Base-by-base conservation (phyloP, 2,329 filamentous ascomycete genomes). In the Penicillium sp. region DNA sequence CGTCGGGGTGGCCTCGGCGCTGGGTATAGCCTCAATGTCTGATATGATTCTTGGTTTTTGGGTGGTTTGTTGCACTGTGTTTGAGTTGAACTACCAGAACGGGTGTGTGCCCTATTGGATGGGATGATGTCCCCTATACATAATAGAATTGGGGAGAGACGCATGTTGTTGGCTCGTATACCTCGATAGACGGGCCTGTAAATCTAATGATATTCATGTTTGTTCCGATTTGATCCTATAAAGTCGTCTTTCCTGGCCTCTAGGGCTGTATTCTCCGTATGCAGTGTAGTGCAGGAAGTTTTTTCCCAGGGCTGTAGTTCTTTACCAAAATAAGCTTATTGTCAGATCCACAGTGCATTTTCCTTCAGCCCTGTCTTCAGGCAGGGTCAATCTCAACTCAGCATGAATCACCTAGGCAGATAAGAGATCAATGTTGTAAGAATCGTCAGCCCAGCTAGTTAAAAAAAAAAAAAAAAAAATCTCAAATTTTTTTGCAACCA, bases 1-100 rank as follows among this genome's bases (percentile, higher is more conserved):
- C 70, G 72, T 52, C 67, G 69, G 42, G 61, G 70, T 31, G 66
- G 68, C 4, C 66, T 75, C 10, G 72, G 74, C 44, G 65, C 62
- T 52, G 74, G 75, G 39, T 78, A 78, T 62, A 78, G 75, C 65
- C 66, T 68, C 56, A 77, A 76, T 70, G 75, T 77, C 49, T 78
- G 61, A 71, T 60, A 49, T 55, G 13, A 33, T 27, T 44, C 44
- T 52, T 27, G 44, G 8, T 27, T 37, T 39, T 29, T 52, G 27
- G 27, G 44, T 42, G 29, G 26, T 29, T 49, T 37, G 16, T 22
- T 42, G 39, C 19, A 42, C 19, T 22, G 39, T 42, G n/a, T 22
- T 37, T 51, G 27, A 35, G 16, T 39, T 26, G 27, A 16, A 37
- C 14, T 48, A 22, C 21, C 22, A 24, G 14, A 33, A 21, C 9